Conservation (phyloP, 169 alveolate genomes). For the Cryptosporidium andersoni region DNA sequence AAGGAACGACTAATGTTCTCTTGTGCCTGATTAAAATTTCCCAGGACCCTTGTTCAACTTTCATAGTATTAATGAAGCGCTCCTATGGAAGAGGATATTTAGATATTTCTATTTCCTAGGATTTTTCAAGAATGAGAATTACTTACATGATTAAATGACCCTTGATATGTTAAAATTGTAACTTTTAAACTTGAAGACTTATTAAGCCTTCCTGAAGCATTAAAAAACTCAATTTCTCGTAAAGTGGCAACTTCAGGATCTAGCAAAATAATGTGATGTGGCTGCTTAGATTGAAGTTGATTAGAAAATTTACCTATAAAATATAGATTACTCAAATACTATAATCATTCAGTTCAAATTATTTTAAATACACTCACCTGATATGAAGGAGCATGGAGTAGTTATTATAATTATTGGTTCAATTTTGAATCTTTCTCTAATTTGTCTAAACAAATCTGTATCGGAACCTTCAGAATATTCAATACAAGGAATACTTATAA, state of each 20-base stretch:
- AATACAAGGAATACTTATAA: not conserved
- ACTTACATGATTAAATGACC: conserved; percentile 66
- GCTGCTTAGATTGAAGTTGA: not conserved
- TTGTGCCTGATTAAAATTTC: conserved; percentile 51
- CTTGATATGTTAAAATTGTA: conserved; percentile 38
- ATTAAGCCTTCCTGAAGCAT: conserved; percentile 11
- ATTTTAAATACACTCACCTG: conserved; percentile 26
- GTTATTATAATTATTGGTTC: conserved; percentile 53
- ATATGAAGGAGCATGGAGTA: not conserved
- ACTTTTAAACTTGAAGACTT: not conserved
- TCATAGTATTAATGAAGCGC: conserved; percentile 9
- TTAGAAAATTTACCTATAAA: conserved; percentile 65
- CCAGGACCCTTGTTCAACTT: conserved; percentile 72
- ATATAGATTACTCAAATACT: not conserved
- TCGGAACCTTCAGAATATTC: not conserved
- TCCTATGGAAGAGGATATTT: conserved; percentile 4
- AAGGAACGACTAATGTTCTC: conserved; percentile 70
- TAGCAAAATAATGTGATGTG: conserved; percentile 31
- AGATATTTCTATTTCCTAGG: not conserved
- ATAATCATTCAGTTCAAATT: too few species aligned
- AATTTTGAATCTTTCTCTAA: conserved; percentile 5
- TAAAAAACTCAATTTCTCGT: conserved; percentile 46
- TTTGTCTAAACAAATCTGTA: not conserved
- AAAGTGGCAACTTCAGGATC: conserved; percentile 47
- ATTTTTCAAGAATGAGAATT: too few species aligned